Conservation (phyloP, 2,329 filamentous ascomycete species). For the Rutstroemia sp. region DNA sequence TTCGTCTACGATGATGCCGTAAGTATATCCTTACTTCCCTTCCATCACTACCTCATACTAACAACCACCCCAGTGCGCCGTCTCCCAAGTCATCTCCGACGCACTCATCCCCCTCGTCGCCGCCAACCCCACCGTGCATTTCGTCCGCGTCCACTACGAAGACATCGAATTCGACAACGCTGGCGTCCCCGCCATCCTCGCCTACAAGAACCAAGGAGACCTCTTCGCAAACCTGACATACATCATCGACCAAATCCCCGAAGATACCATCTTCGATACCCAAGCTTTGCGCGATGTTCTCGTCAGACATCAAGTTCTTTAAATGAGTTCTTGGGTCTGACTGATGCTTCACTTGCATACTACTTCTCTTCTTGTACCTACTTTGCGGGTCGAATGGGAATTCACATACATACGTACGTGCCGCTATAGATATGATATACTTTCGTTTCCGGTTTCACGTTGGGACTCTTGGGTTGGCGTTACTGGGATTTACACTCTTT, state of each 20-base stretch:
- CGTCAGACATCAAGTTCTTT: conserved; percentile 40
- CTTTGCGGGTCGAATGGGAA: background rate
- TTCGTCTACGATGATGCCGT: conserved; percentile 88
- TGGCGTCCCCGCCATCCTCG: conserved; percentile 78
- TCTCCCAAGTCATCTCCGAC: conserved; percentile 71
- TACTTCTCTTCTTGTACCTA: background rate
- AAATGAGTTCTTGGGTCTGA: background rate
- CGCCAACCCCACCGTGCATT: conserved; percentile 64
- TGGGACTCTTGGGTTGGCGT: too few relatives aligned
- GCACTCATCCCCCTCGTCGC: conserved; percentile 70
- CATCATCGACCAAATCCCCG: conserved; percentile 77
- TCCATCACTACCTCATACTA: conserved; percentile 12
- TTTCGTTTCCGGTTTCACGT: background rate
- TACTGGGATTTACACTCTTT: too few relatives aligned
- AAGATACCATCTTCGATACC: conserved; percentile 52
- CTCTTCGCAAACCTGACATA: conserved; percentile 87
- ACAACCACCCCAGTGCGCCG: conserved; percentile 54
- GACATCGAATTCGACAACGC: conserved; percentile 93
- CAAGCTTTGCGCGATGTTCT: conserved; percentile 46
- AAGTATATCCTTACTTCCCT: conserved; percentile 31
- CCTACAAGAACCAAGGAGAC: conserved; percentile 80
- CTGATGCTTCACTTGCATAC: background rate
- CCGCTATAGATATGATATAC: background rate
- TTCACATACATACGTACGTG: background rate
- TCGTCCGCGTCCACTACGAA: conserved; percentile 83